Base-by-base conservation (phyloP, 352 stramenopile species). In the Globisporangium uncinulatum region DNA sequence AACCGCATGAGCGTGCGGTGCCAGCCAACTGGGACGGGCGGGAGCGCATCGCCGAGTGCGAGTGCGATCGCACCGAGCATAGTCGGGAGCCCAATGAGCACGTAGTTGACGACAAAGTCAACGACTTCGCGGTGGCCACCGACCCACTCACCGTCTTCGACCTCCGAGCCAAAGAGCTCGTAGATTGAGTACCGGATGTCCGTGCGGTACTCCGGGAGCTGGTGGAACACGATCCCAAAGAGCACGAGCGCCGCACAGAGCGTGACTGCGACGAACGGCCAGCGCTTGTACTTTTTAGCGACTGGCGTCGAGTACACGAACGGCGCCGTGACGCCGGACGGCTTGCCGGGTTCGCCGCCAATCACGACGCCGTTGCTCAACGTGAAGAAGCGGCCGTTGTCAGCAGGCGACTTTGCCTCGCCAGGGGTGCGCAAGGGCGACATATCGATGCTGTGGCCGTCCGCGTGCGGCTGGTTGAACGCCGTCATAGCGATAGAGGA, bases 201-300 rank as follows among this genome's bases (percentile, higher is more conserved):
- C 3, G 83, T 32, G 13, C 83, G 71, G 63, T 89, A 92, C 63
- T 90, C 76, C 6, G 83, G 76, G 34, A 92, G 59, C 44, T 92
- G 65, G 57, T 86, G 72, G 65, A 79, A 90, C 56, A 92, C 83
- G 66, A 83, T 84, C 31, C 57, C 71, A 54, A 86, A 87, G 50
- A 79, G 24, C 34, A 87, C 76, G 53, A 89, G 9, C 4, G 62
- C 21, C 0, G 76, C 78, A 47, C 76, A 84, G 41, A 75, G 14
- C 4, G 47, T 62, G 20, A 92, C 83, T 31, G 79, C 66, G 13
- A 79, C 57, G 54, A 89, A 92, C 4, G 83, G 83, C 83, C 83
- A 92, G 51, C 67, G 69, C 70, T 92, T 92, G 72, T 91, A 89
- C 46, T 78, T 88, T 62, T 92, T 92, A 57, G 75, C 65, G 56